phyloP scores from a whole-genome alignment of 1,284 basidiomycete genomes.

The Prillingera fragicola region DNA sequence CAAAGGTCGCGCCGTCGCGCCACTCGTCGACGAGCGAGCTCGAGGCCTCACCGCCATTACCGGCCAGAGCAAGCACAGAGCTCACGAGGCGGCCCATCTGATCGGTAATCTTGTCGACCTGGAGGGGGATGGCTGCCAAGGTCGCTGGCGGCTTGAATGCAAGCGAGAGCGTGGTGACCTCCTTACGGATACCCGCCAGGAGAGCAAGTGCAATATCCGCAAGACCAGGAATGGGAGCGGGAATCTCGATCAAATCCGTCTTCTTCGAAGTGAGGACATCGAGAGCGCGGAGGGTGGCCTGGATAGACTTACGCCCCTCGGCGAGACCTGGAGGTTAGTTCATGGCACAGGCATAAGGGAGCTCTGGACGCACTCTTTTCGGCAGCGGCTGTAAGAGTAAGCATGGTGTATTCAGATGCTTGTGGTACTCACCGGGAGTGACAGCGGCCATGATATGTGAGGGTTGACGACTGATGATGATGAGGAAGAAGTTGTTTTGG shows the following conservation, averaged over 20 bases:
- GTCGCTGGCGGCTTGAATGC: conserved; percentile 43
- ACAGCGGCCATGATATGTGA: no score
- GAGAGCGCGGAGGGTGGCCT: conserved; percentile 3
- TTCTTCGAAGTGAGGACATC: neutral
- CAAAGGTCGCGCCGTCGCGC: conserved; percentile 21
- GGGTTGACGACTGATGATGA: no score
- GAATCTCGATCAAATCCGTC: neutral
- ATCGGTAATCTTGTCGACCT: conserved; percentile 34
- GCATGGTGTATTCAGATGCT: no score
- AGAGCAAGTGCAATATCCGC: conserved; percentile 23
- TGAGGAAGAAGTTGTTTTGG: no score
- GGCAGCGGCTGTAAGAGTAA: no score
- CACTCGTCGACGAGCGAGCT: conserved; percentile 29
- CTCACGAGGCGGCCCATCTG: conserved; percentile 26
- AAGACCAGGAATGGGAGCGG: conserved; percentile 24
- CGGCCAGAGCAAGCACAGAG: conserved; percentile 27
- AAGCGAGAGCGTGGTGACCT: conserved; percentile 32
- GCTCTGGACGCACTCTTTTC: neutral
- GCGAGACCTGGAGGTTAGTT: conserved; percentile 5
- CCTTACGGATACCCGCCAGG: conserved; percentile 22
- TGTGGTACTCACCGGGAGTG: no score
- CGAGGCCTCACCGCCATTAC: neutral
- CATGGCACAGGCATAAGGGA: neutral
- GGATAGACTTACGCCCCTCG: neutral
- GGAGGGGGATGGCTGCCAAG: conserved; percentile 23